A percentile compares a stretch with the other conserved stretches of the same genome.
Conservation (phyloP, 208 protist species). For the Wallacemonas rigidus region DNA sequence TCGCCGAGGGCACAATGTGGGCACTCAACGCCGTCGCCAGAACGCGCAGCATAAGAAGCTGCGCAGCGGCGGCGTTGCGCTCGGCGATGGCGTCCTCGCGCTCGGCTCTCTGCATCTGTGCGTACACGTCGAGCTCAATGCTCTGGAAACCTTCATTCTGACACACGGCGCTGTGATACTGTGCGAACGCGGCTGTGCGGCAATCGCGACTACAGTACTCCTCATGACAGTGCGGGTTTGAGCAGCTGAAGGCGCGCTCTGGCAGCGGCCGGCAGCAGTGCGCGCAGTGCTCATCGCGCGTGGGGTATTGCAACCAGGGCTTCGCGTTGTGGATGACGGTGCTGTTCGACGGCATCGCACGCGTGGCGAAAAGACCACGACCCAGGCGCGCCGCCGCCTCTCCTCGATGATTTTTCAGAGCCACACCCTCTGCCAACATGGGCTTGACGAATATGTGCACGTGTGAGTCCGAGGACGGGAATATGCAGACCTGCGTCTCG, state of each 20-base stretch:
- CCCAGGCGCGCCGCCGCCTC: constrained; percentile 30
- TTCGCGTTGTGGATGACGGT: constrained; percentile 40
- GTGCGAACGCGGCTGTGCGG: constrained; percentile 47
- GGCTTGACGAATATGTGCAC: constrained; percentile 82
- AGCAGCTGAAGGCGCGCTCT: constrained; percentile 71
- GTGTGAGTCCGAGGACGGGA: constrained; percentile 67
- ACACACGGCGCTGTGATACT: constrained; percentile 80
- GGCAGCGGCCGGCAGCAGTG: constrained; percentile 58
- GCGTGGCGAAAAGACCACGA: constrained; percentile 58
- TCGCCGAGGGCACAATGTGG: constrained; percentile 64
- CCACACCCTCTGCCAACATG: constrained; percentile 49
- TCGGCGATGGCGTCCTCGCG: constrained; percentile 34
- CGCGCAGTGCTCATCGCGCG: constrained; percentile 57
- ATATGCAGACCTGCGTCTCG: constrained; percentile 53
- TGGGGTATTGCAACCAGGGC: constrained; percentile 79
- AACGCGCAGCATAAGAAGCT: constrained; percentile 80
- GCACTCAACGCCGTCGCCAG: constrained; percentile 47
- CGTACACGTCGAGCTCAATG: constrained; percentile 83
- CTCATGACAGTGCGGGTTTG: constrained; percentile 77
- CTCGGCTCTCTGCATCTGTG: constrained; percentile 55
- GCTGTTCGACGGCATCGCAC: constrained; percentile 31
- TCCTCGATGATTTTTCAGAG: constrained; percentile 18
- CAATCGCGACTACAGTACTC: constrained; percentile 91
- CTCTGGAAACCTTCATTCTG: constrained; percentile 64
- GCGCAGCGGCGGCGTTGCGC: constrained; percentile 69